Conservation (phyloP, 441 rosid species). For the Corymbia citriodora region DNA sequence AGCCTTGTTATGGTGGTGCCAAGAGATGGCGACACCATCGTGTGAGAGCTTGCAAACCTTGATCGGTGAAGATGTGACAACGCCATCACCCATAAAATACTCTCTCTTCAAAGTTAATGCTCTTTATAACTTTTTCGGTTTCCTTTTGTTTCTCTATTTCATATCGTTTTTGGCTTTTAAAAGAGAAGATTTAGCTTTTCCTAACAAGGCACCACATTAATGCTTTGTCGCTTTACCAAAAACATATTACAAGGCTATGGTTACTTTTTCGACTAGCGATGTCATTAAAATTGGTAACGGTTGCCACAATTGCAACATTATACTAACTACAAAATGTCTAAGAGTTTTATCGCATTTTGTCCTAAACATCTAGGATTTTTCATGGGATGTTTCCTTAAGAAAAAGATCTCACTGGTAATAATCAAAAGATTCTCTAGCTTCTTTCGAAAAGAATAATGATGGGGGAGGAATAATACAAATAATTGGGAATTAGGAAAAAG, state of each 20-base stretch:
- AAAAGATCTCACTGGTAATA: neutral
- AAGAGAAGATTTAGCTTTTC: neutral
- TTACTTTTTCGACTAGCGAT: neutral
- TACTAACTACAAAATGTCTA: neutral
- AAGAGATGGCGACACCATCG: neutral
- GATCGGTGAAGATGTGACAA: neutral
- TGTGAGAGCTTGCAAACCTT: neutral
- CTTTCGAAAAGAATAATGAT: neutral
- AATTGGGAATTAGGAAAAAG: neutral
- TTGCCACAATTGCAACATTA: neutral
- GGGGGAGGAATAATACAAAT: neutral
- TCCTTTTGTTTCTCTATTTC: neutral
- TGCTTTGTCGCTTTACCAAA: neutral
- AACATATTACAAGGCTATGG: neutral
- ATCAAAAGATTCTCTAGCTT: neutral
- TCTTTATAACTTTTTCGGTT: neutral
- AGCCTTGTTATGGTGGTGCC: neutral
- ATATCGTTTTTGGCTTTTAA: neutral
- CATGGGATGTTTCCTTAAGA: neutral
- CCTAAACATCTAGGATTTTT: neutral
- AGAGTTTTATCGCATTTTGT: neutral
- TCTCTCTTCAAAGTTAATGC: accelerated
- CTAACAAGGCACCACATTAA: neutral
- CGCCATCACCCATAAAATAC: neutral
- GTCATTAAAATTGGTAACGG: neutral